Conservation (phyloP, 495 filamentous ascomycete species). For the Neurospora sp. region DNA sequence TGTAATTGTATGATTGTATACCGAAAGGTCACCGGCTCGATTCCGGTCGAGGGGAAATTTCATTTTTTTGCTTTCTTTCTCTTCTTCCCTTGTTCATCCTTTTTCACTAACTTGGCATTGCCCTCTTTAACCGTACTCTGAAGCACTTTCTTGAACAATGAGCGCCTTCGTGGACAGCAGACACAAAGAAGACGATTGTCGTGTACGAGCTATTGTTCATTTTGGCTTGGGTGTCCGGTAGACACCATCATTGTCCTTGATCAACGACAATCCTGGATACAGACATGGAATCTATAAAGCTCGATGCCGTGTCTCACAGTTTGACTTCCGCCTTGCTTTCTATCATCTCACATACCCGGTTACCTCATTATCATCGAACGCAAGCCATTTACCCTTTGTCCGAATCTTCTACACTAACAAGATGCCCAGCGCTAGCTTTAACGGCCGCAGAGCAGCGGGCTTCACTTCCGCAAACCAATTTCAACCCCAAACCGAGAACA, state of each 20-base stretch:
- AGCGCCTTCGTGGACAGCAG: background rate
- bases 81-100: background rate
- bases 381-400: background rate
- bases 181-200: background rate
- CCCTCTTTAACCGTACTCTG: background rate
- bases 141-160: background rate
- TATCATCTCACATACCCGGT: background rate
- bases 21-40: background rate
- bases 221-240: background rate
- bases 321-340: background rate
- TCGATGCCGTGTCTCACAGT: background rate
- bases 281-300: background rate
- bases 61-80: background rate
- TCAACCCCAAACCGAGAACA: background rate
- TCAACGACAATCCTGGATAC: background rate
- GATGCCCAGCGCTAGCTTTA: background rate
- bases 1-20: background rate
- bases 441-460: background rate
- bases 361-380: background rate
- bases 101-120: background rate
- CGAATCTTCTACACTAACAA: background rate
- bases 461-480: background rate
- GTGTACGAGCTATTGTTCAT: background rate
- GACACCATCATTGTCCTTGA: background rate
- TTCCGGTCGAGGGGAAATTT: background rate